Percentiles rank a stretch among this genome's conserved stretches.
Conservation (phyloP, 148 eudicot genomes). For the Talinum fruticosum region DNA sequence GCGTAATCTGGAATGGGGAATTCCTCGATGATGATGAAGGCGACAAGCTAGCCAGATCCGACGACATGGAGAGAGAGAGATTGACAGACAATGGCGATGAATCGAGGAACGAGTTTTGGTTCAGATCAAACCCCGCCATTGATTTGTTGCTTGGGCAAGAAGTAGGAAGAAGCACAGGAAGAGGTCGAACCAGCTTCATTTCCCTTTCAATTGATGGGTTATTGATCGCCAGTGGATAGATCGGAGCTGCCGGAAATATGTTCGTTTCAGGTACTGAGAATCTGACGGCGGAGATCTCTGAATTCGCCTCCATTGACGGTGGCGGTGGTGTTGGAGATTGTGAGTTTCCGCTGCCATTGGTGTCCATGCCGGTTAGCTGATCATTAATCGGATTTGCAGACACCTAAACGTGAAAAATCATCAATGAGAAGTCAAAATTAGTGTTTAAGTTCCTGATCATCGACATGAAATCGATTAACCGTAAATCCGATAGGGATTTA, state of each 20-base stretch:
- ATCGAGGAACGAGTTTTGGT: not conserved
- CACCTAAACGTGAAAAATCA: not conserved
- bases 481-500: not conserved
- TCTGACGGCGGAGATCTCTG: slow-evolving; percentile 5
- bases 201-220: not conserved
- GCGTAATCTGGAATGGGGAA: slow-evolving; percentile 1
- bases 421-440: not conserved
- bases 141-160: not conserved
- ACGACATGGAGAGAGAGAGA: slow-evolving; percentile 1
- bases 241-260: slow-evolving; percentile 8
- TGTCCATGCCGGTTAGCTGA: too few relatives aligned
- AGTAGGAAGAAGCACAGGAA: not conserved
- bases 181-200: not conserved
- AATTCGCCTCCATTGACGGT: not conserved
- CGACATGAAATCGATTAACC: not conserved
- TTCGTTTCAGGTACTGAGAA: not conserved
- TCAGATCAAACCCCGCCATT: slow-evolving; percentile 14
- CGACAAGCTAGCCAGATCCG: slow-evolving; percentile 1
- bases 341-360: not conserved
- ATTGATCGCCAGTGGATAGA: not conserved
- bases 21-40: not conserved
- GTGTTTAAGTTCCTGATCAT: not conserved
- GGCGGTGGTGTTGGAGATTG: not conserved
- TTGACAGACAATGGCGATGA: slow-evolving; percentile 9
- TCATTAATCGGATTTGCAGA: not conserved